Evolutionary conservation across 768 basidiomycete genomes (phyloP).

Genomic region (Hysterangium stoloniferum): DNA sequence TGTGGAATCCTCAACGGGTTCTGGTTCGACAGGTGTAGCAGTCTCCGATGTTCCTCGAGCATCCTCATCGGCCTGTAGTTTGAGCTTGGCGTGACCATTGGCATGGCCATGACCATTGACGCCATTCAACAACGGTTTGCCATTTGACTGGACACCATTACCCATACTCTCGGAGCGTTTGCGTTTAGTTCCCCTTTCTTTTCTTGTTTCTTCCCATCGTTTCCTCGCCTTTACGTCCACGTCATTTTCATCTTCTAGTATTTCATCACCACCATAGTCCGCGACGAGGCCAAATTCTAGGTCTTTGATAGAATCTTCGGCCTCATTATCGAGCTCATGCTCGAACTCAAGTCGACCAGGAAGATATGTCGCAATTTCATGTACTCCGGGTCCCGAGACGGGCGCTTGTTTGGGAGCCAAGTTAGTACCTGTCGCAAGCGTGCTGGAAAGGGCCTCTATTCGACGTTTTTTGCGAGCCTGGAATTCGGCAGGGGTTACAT

Average conservation of each 20-base stretch:
- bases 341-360: constrained; percentile 98
- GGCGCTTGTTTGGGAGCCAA: constrained; percentile 62
- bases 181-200: constrained; percentile 18
- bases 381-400: constrained; percentile 83
- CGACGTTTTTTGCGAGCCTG: constrained; percentile 83
- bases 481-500: constrained; percentile 74
- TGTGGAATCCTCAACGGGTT: constrained; percentile 47
- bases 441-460: constrained; percentile 69
- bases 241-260: constrained; percentile 72
- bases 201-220: constrained; percentile 29
- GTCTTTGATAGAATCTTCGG: constrained; percentile 91
- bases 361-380: constrained; percentile 88
- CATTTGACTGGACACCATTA: background rate
- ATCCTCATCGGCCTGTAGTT: constrained; percentile 10
- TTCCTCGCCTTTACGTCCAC: constrained; percentile 52
- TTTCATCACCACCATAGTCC: constrained; percentile 77
- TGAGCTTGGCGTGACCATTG: constrained; percentile 27
- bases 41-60: constrained; percentile 30
- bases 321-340: constrained; percentile 95
- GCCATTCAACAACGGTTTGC: constrained; percentile 17
- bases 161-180: constrained; percentile 13
- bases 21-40: constrained; percentile 38
- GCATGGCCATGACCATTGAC: constrained; percentile 28
- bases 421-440: constrained; percentile 40
- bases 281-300: constrained; percentile 90